Percentiles rank a stretch among this genome's conserved stretches.
phyloP scores from a whole-genome alignment of 306 rosid genomes.

The Cucurbita maxima region DNA sequence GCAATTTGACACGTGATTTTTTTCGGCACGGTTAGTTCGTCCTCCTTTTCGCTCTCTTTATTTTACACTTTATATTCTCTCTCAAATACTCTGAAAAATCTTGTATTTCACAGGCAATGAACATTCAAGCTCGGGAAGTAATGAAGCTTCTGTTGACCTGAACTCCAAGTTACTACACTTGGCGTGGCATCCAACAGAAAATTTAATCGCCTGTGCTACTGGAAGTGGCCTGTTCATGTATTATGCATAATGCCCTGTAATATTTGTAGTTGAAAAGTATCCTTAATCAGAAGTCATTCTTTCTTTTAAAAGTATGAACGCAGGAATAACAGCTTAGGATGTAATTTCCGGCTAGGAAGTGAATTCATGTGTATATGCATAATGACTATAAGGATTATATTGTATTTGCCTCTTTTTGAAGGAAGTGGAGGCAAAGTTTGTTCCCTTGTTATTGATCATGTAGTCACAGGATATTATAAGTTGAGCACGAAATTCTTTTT shows the following conservation, averaged over 20 bases:
- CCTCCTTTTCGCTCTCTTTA: background rate
- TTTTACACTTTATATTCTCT: background rate
- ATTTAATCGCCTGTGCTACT: slow-evolving; percentile 47
- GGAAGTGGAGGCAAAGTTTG: background rate
- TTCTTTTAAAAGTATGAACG: background rate
- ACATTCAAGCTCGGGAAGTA: slow-evolving; percentile 15
- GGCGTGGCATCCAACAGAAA: slow-evolving; percentile 53
- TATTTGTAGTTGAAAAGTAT: background rate
- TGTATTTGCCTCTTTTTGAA: background rate
- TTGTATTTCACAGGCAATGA: slow-evolving; percentile 24
- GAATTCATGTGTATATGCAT: background rate
- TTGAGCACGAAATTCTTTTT: background rate
- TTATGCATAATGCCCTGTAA: slow-evolving; percentile 21
- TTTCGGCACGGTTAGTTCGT: slow-evolving; percentile 26
- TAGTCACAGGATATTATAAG: background rate
- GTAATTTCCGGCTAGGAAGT: background rate
- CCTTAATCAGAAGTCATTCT: background rate
- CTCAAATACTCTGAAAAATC: background rate
- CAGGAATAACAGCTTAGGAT: background rate
- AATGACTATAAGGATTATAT: background rate
- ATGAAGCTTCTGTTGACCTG: slow-evolving; percentile 15
- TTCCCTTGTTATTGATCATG: background rate
- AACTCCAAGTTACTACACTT: slow-evolving; percentile 33
- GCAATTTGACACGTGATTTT: slow-evolving; percentile 36
- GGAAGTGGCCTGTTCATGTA: slow-evolving; percentile 44